Evolutionary conservation across 1,284 basidiomycete species (phyloP).

Genomic region (Meripilus lineatus): DNA sequence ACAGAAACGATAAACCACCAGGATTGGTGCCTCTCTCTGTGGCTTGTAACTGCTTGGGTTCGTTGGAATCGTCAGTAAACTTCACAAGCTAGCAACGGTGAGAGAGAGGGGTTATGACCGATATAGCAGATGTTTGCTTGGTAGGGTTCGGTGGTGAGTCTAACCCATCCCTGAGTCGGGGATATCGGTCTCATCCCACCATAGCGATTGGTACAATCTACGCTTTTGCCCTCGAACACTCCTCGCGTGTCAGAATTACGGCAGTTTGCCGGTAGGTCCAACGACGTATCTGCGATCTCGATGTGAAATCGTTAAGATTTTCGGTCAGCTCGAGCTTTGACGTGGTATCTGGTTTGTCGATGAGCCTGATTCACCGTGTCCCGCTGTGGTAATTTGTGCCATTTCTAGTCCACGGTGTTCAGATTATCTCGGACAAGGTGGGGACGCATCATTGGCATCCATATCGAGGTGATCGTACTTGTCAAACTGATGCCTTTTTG

Average conservation of each 20-base stretch:
- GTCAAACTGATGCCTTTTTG: neutral
- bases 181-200: neutral
- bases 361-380: neutral
- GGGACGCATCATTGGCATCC: slow-evolving; percentile 28
- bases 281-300: no score
- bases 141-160: slow-evolving; percentile 14
- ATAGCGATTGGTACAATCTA: slow-evolving; percentile 31
- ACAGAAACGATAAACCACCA: no score
- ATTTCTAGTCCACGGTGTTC: slow-evolving; percentile 27
- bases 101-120: no score
- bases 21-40: no score
- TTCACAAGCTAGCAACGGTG: no score
- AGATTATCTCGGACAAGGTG: slow-evolving; percentile 27
- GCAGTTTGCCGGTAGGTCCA: slow-evolving; percentile 28
- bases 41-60: no score
- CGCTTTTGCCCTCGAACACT: slow-evolving; percentile 25
- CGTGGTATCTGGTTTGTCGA: slow-evolving; percentile 21
- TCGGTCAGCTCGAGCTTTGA: slow-evolving; percentile 27
- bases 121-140: slow-evolving; percentile 6
- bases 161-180: neutral
- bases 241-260: slow-evolving; percentile 23
- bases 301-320: neutral
- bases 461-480: slow-evolving; percentile 24
- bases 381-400: no score
- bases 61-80: no score